Evolutionary conservation across 768 basidiomycete species (phyloP).

Genomic region (Tephrocybe rancida): DNA sequence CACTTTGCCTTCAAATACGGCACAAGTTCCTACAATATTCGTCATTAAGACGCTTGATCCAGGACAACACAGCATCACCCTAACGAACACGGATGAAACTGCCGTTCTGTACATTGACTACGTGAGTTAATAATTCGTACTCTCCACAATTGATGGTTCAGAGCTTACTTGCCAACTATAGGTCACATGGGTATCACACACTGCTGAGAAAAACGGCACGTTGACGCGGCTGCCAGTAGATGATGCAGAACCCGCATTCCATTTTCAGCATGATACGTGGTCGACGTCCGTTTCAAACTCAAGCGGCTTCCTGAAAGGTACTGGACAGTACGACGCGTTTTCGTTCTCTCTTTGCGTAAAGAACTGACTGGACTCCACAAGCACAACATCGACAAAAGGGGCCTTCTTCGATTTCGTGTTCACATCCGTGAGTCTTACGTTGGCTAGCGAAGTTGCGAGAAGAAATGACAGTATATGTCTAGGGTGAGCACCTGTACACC

Average conservation of each 20-base stretch:
- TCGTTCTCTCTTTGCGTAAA: not conserved
- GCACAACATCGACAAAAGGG: constrained; percentile 3
- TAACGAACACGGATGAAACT: constrained; percentile 1
- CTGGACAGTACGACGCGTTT: constrained; percentile 6
- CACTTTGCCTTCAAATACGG: not conserved
- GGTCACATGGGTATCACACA: not conserved
- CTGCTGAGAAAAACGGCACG: not conserved
- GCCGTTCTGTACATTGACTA: constrained; percentile 2
- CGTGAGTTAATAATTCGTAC: no score
- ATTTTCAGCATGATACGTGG: constrained; percentile 1
- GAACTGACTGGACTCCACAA: not conserved
- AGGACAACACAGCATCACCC: not conserved
- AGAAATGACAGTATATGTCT: not conserved
- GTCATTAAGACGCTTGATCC: not conserved
- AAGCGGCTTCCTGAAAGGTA: not conserved
- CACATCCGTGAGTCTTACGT: not conserved
- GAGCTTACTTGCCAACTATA: no score
- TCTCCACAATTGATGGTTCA: no score
- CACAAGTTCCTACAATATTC: not conserved
- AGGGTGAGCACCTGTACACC: no score
- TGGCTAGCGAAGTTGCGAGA: not conserved
- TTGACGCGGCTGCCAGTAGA: not conserved
- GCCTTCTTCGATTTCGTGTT: not conserved
- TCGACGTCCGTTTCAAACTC: not conserved
- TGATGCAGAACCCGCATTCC: constrained; percentile 5